phyloP scores from a whole-genome alignment of 345 rosid genomes.

The Brassica incana region DNA sequence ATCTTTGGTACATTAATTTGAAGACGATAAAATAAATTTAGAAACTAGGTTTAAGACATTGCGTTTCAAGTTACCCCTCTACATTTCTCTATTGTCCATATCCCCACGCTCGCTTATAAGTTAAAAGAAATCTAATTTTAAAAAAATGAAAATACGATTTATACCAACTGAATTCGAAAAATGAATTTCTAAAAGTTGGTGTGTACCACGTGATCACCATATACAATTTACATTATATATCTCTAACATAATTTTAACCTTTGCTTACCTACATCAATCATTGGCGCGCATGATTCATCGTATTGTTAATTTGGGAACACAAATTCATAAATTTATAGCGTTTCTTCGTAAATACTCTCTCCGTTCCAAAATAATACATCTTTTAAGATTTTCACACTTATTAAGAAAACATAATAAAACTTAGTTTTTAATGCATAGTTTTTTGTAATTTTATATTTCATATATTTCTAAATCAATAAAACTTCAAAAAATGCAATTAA shows the following conservation, averaged over 20 bases:
- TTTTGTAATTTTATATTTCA: no score
- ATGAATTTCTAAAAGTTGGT: not conserved
- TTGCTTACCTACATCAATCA: not conserved
- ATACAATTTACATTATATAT: not conserved
- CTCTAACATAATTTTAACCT: not conserved
- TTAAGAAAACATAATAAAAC: no score
- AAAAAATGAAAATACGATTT: not conserved
- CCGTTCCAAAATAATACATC: no score
- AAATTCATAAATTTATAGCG: not conserved
- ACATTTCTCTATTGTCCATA: not conserved
- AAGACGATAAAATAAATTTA: not conserved
- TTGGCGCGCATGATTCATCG: not conserved
- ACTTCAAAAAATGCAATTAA: no score
- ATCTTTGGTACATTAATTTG: not conserved
- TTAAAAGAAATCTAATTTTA: not conserved
- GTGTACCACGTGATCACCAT: constrained; percentile 12
- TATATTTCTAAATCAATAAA: no score
- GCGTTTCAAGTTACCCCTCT: not conserved
- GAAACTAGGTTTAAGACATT: not conserved
- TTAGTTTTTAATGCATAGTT: no score
- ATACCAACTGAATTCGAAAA: constrained; percentile 3
- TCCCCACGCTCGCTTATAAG: not conserved
- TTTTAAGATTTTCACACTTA: no score
- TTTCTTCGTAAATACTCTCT: not conserved
- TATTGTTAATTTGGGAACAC: not conserved